Evolutionary conservation across 2,329 filamentous ascomycete species (phyloP), one percentile per base, ranked within the genome.

Genomic region (Alternaria arbusti): DNA sequence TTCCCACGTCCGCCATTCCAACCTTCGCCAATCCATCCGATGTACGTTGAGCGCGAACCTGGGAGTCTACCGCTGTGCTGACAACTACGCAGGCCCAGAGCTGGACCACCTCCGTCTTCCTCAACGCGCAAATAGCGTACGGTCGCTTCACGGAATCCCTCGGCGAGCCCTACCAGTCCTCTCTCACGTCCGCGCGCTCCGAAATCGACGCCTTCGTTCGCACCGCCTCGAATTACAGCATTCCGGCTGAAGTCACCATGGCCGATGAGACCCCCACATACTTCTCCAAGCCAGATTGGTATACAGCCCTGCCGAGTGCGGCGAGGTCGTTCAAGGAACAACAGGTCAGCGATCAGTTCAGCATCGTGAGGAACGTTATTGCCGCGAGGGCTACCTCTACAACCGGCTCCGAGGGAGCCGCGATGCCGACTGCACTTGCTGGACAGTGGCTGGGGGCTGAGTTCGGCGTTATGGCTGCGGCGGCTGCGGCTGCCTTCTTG

Each of bases 341-440:
- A 50, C 74, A 77, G 66, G 74, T 77, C 11, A 54, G 54, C 11
- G 71, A 75, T 49, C 72, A 77, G 64, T 77, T 74, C 54, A 75
- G 72, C 40, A 73, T 74, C 47, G 67, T 77, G 9, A 65, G 71
- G 56, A 66, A 59, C 4, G 64, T 76, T 1, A 74, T 77, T 44
- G 61, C 46, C 4, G 63, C 62, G 1, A 59, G 67, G 25, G 58
- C 63, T 45, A 67, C 68, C 11, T 72, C 69, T 17, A 44, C 54
- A 6, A 61, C 64, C 1, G 67, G 61, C 26, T 73, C 68, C 20
- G 67, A 65, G 20, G 70, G 61, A 9, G 71, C 63, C 9, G 71
- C 66, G 22, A 57, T 64, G 54, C 70, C 73, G 23, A 77, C 60
- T 46, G 60, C 74, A 25, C 7, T 44, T 23, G 68, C 70, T 13